Conservation (phyloP, 2,329 filamentous ascomycete genomes). For the Verticillium longisporum region DNA sequence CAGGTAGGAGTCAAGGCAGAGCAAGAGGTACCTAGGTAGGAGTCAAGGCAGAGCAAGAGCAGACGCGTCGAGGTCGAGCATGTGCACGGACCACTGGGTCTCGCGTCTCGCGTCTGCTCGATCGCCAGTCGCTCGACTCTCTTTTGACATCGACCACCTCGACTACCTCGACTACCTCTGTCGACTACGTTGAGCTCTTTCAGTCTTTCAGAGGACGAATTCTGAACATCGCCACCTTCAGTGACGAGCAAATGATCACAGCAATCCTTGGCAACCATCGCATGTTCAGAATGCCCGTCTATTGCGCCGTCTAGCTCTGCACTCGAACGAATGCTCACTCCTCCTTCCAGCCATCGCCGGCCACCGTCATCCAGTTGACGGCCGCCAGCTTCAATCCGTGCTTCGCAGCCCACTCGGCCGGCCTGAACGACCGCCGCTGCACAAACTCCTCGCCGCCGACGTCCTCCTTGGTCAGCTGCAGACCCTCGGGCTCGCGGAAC, state of each 20-base stretch:
- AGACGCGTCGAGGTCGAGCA: background rate
- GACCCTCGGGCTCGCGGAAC: constrained; percentile 29
- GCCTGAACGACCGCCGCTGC: constrained; percentile 34
- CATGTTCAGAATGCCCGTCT: background rate
- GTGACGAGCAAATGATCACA: no score
- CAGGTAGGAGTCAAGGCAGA: no score
- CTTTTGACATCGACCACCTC: background rate
- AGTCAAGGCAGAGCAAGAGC: background rate
- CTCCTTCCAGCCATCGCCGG: constrained; percentile 32
- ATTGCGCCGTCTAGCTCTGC: background rate
- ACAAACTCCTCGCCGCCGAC: constrained; percentile 40
- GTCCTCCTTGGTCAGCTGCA: constrained; percentile 30
- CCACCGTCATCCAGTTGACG: constrained; percentile 39
- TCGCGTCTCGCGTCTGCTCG: background rate
- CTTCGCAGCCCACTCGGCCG: constrained; percentile 28
- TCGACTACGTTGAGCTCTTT: background rate
- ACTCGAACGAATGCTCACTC: background rate
- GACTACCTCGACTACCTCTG: no score
- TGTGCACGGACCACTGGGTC: background rate
- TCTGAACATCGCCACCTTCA: no score
- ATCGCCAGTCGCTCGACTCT: background rate
- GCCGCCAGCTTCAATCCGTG: constrained; percentile 30
- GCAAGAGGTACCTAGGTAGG: no score
- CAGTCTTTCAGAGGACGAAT: no score
- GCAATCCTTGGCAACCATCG: background rate